Evolutionary conservation across 768 basidiomycete species (phyloP).

Genomic region (Pisolithus sp.): DNA sequence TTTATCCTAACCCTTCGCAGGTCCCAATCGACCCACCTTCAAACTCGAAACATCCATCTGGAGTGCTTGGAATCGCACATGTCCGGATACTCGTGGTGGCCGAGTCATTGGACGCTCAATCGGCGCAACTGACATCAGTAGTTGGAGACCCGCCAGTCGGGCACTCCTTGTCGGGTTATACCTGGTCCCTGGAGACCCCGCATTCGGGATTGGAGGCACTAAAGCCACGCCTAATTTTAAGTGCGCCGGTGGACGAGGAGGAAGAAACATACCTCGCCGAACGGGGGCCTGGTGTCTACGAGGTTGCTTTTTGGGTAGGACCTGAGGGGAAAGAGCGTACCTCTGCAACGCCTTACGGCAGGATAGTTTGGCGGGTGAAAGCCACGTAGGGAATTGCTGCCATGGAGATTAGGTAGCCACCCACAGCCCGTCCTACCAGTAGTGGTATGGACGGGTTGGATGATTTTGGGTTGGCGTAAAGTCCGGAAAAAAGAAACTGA

Average conservation of each 20-base stretch:
- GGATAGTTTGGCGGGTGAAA: slow-evolving; percentile 35
- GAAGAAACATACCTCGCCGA: slow-evolving; percentile 28
- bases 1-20: slow-evolving; percentile 22
- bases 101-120: slow-evolving; percentile 24
- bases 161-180: slow-evolving; percentile 17
- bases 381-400: background rate
- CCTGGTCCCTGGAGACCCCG: slow-evolving; percentile 41
- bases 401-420: background rate
- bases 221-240: slow-evolving; percentile 31
- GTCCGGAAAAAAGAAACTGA: background rate
- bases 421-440: background rate
- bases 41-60: slow-evolving; percentile 46
- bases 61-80: slow-evolving; percentile 43
- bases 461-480: background rate
- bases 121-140: slow-evolving; percentile 41
- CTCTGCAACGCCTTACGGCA: slow-evolving; percentile 43
- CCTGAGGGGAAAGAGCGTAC: slow-evolving; percentile 24
- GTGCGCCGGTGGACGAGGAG: slow-evolving; percentile 29
- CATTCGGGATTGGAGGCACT: slow-evolving; percentile 7
- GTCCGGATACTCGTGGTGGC: slow-evolving; percentile 37
- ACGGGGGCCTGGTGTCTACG: slow-evolving; percentile 39
- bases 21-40: slow-evolving; percentile 44
- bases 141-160: slow-evolving; percentile 35
- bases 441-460: background rate
- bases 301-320: slow-evolving; percentile 45